Percentiles rank a stretch among this genome's conserved stretches.
Evolutionary conservation across 163 green algal genomes (phyloP).

Genomic region (Scenedesmus sp.): DNA sequence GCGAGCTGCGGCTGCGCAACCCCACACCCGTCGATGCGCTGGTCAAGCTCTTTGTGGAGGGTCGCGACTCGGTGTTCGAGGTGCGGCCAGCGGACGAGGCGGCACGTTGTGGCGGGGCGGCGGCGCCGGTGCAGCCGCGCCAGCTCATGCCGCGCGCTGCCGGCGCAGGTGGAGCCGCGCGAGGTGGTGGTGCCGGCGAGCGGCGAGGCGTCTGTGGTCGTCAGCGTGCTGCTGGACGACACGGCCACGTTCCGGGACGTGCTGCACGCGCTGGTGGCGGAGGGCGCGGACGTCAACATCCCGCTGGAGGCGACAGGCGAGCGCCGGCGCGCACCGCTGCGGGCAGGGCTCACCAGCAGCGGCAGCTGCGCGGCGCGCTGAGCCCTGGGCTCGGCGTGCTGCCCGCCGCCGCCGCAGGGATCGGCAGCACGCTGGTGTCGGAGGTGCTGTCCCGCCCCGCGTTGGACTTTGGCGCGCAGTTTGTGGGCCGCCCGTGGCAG

Average conservation of each 20-base stretch:
- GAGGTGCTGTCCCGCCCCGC: constrained; percentile 54
- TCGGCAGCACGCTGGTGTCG: constrained; percentile 69
- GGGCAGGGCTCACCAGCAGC: no score
- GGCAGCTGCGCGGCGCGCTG: no score
- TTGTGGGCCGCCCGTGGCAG: constrained; percentile 68
- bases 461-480: constrained; percentile 78
- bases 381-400: no score
- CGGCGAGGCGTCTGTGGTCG: constrained; percentile 25
- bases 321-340: no score
- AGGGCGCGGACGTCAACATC: constrained; percentile 75
- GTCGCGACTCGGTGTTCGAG: constrained; percentile 65
- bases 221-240: constrained; percentile 59
- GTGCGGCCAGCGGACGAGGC: no score
- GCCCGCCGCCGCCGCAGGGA: constrained; percentile 41
- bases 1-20: constrained; percentile 71
- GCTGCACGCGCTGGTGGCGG: constrained; percentile 79
- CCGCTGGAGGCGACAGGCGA: constrained; percentile 64
- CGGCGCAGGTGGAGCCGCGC: constrained; percentile 61
- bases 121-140: no score
- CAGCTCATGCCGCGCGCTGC: no score
- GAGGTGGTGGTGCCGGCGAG: constrained; percentile 55
- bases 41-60: constrained; percentile 78
- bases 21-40: constrained; percentile 71
- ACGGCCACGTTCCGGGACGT: constrained; percentile 65
- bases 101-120: no score